Percentiles rank a stretch among this genome's conserved stretches.
These are phyloP conservation scores for Trypanosoma theileri DNA, from an alignment of 208 protist genomes.

Conservation along the genomic window DNA sequence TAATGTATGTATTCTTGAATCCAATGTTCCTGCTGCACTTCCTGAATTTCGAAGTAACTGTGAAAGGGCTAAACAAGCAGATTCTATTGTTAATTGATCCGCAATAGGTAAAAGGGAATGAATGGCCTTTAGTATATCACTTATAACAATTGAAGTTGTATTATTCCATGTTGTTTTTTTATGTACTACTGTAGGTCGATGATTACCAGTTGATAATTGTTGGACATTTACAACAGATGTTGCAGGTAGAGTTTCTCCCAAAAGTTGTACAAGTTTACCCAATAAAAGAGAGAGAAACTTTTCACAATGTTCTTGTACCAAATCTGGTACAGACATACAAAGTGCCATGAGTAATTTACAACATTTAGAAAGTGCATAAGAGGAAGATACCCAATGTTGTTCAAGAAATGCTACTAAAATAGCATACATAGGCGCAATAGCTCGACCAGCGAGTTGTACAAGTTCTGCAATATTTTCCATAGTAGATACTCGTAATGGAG, in stretches of 20 bases:
- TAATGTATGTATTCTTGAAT: not conserved
- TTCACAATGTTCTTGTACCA: slow-evolving; percentile 59
- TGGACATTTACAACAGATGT: not conserved
- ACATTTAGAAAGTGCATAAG: slow-evolving; percentile 40
- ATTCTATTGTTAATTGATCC: slow-evolving; percentile 21
- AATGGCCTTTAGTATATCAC: slow-evolving; percentile 27
- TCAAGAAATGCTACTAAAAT: slow-evolving; percentile 64
- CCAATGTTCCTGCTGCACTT: not conserved
- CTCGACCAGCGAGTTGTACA: slow-evolving; percentile 45
- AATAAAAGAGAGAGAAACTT: slow-evolving; percentile 62
- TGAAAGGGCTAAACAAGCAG: slow-evolving; percentile 24
- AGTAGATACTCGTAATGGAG: slow-evolving; percentile 26
- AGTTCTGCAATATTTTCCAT: slow-evolving; percentile 50
- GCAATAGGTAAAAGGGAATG: slow-evolving; percentile 25
- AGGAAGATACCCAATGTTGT: slow-evolving; percentile 42
- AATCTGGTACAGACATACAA: slow-evolving; percentile 53
- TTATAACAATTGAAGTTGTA: slow-evolving; percentile 5
- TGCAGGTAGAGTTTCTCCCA: slow-evolving; percentile 3
- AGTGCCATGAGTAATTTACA: slow-evolving; percentile 69
- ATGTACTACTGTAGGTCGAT: not conserved
- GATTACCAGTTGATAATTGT: not conserved
- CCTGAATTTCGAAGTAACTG: slow-evolving; percentile 24
- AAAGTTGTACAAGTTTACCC: slow-evolving; percentile 35
- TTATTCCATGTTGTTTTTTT: not conserved
- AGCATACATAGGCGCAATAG: slow-evolving; percentile 64